Conservation (phyloP, 2,329 filamentous ascomycete species). For the Pezicula radicicola region DNA sequence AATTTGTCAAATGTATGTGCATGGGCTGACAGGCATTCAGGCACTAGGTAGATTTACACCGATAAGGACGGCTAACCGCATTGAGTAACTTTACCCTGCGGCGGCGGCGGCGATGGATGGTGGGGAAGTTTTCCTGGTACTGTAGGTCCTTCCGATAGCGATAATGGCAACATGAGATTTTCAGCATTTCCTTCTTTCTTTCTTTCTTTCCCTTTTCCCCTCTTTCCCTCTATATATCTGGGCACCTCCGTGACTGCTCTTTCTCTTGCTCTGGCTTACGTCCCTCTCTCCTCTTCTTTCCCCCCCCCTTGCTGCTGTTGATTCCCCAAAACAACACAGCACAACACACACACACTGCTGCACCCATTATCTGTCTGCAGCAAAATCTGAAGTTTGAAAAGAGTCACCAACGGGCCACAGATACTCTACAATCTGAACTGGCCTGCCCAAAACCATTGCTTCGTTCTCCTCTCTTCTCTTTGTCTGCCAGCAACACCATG, state of each 20-base stretch:
- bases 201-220: background rate
- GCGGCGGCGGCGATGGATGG: background rate
- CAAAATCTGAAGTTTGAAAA: too few relatives aligned
- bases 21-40: too few relatives aligned
- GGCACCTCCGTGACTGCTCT: background rate
- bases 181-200: background rate
- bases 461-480: background rate
- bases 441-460: too few relatives aligned
- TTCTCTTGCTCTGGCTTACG: background rate
- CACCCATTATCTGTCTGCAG: too few relatives aligned
- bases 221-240: too few relatives aligned
- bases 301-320: background rate
- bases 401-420: too few relatives aligned
- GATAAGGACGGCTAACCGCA: background rate
- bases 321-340: too few relatives aligned
- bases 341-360: too few relatives aligned
- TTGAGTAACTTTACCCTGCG: background rate
- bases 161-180: background rate
- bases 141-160: too few relatives aligned
- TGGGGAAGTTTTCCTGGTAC: background rate
- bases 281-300: background rate
- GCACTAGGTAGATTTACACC: too few relatives aligned
- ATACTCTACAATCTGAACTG: too few relatives aligned
- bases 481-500: constrained; percentile 13
- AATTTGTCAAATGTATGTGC: too few relatives aligned